Percentiles rank a stretch among this genome's conserved stretches.
These are phyloP conservation scores for Cutaneotrichosporon dermatis DNA, from an alignment of 1,284 basidiomycete genomes.

Conservation along the genomic window DNA sequence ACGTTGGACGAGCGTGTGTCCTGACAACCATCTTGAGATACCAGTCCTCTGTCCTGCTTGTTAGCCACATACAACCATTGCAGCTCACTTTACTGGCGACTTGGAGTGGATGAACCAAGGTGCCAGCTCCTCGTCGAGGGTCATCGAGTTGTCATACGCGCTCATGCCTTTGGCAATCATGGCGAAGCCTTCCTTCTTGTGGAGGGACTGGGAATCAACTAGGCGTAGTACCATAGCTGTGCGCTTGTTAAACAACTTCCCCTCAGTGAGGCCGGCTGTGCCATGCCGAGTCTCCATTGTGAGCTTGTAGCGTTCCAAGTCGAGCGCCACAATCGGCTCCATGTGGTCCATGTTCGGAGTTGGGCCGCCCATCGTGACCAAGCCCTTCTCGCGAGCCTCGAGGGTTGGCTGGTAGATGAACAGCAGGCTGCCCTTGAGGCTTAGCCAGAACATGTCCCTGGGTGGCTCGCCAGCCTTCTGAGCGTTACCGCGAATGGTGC, in stretches of 20 bases:
- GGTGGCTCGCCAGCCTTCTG: constrained; percentile 61
- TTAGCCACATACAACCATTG: background rate
- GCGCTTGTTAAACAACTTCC: constrained; percentile 80
- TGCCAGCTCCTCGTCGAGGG: too few species aligned
- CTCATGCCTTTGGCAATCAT: too few species aligned
- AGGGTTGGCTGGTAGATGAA: constrained; percentile 68
- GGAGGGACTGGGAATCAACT: constrained; percentile 8
- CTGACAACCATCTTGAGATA: constrained; percentile 79
- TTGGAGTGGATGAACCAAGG: too few species aligned
- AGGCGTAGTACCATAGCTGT: constrained; percentile 76
- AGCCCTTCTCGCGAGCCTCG: constrained; percentile 64
- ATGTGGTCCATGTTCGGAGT: background rate
- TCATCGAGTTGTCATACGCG: too few species aligned
- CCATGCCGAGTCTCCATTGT: constrained; percentile 64
- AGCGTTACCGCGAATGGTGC: constrained; percentile 1
- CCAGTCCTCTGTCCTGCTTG: constrained; percentile 69
- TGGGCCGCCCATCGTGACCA: constrained; percentile 55
- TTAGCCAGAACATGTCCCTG: constrained; percentile 83
- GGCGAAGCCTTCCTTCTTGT: constrained; percentile 18
- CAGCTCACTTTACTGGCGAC: constrained; percentile 56
- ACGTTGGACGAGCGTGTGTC: constrained; percentile 54
- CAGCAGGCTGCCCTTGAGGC: constrained; percentile 78
- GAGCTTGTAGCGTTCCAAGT: constrained; percentile 67
- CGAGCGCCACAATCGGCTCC: constrained; percentile 50
- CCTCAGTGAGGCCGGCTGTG: constrained; percentile 48